These are phyloP conservation scores for Oryza meyeriana DNA, from an alignment of 176 grass and related monocot genomes.

Conservation along the genomic window DNA sequence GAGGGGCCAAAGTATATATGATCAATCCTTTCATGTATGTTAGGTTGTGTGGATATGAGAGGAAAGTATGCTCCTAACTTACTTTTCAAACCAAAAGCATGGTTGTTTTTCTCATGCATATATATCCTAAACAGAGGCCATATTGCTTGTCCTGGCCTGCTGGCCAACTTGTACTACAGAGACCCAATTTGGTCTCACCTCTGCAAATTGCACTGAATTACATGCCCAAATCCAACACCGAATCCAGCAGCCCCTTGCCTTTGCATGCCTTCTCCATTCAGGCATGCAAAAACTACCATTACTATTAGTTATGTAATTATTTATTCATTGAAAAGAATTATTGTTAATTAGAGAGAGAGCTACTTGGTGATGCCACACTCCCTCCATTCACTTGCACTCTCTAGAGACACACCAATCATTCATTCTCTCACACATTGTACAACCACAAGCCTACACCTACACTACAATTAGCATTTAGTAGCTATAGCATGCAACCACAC, in stretches of 20 bases:
- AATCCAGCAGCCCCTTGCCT: background rate
- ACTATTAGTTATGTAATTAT: background rate
- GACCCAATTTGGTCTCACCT: constrained; percentile 24
- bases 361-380: constrained; percentile 25
- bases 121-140: background rate
- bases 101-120: background rate
- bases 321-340: background rate
- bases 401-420: constrained; percentile 34
- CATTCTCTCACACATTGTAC: background rate
- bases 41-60: constrained; percentile 8
- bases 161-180: constrained; percentile 33
- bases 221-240: background rate
- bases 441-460: constrained; percentile 39
- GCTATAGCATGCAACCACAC: background rate
- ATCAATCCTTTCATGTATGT: constrained; percentile 6
- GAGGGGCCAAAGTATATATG: constrained; percentile 2
- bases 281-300: constrained; percentile 19
- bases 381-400: constrained; percentile 20
- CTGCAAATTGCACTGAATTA: constrained; percentile 37
- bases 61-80: constrained; percentile 26
- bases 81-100: constrained; percentile 4
- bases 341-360: background rate
- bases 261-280: constrained; percentile 32
- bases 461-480: constrained; percentile 33
- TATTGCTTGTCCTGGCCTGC: constrained; percentile 35